Evolutionary conservation across 352 stramenopile species (phyloP), one percentile per base, ranked within the genome.

Genomic region (Elongisporangium prolatum): DNA sequence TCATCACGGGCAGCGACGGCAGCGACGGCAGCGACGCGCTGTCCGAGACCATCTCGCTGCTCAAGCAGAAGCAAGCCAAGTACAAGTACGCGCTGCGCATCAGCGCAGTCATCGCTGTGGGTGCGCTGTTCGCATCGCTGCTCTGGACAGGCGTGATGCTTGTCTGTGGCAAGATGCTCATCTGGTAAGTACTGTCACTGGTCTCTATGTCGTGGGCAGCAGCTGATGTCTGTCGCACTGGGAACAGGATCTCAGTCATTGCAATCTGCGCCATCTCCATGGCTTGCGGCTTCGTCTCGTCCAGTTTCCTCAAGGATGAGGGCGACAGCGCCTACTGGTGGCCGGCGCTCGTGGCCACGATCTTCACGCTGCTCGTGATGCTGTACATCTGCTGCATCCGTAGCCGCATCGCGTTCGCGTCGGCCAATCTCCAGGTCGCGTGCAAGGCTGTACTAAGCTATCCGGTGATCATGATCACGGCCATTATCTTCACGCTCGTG

Each of bases 361-460:
- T 81, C 44, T 77, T 86, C 14, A 64, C 71, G 0, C 49, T 61
- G 48, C 71, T 86, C 50, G 75, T 86, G 48, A 56, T 80, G 28
- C 28, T 80, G 14, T 86, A 86, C 54, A 74, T 80, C 44, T 80
- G 73, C 55, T 86, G 76, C 64, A 84, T 86, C 50, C 73, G 76
- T 22, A 40, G 56, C n/a, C 63, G 72, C 57, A 77, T 79, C 60
- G 63, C 72, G 11, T 97, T 97, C 72, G 89, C 89, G 13, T 79
- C 84, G 2, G 78, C 85, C 13, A 97, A 95, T 61, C 69, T 97
- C 25, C 68, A 86, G 52, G 80, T 91, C 13, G 87, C 81, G 14
- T 80, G 90, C 54, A 77, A 71, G 13, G 84, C 88, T 6, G 72
- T 97, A 20, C 72, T 89, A 40, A 78, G 69, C 52, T 93, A 95